phyloP scores from a whole-genome alignment of 805 yeast species.

The Candida yuanshanica region DNA sequence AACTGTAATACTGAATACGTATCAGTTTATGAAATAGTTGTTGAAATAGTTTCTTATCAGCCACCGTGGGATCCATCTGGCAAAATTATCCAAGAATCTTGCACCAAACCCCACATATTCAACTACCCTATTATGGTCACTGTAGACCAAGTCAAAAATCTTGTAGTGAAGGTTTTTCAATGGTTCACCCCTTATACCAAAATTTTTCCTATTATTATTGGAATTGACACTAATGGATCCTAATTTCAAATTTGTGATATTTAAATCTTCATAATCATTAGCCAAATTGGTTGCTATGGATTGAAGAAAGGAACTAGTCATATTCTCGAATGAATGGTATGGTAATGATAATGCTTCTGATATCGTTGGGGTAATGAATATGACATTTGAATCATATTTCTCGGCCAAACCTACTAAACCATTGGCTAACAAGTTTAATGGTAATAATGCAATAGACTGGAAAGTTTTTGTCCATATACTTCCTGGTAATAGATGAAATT shows the following conservation, averaged over 20 bases:
- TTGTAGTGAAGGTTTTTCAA: conserved; percentile 16
- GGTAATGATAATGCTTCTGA: conserved; percentile 50
- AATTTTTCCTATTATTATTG: conserved; percentile 19
- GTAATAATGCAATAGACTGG: conserved; percentile 40
- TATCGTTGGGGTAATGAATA: conserved; percentile 51
- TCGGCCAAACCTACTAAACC: conserved; percentile 54
- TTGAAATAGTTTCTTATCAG: conserved; percentile 12
- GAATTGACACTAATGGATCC: conserved; percentile 40
- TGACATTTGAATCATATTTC: conserved; percentile 41
- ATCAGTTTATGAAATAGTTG: conserved; percentile 6
- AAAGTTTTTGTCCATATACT: conserved; percentile 46
- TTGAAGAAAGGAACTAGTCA: conserved; percentile 42
- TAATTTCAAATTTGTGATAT: conserved; percentile 38
- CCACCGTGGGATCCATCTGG: conserved; percentile 19
- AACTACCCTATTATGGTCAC: conserved; percentile 11
- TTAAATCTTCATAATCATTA: conserved; percentile 33
- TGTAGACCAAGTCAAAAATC: conserved; percentile 21
- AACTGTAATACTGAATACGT: no score
- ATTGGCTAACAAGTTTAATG: conserved; percentile 45
- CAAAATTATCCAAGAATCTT: conserved; percentile 14
- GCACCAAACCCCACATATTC: conserved; percentile 23
- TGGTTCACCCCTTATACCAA: conserved; percentile 20
- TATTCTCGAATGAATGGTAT: conserved; percentile 58
- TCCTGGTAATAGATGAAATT: conserved; percentile 49
- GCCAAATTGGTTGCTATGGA: conserved; percentile 33